Conservation (phyloP, 306 rosid genomes). For the Cucurbita pepo region DNA sequence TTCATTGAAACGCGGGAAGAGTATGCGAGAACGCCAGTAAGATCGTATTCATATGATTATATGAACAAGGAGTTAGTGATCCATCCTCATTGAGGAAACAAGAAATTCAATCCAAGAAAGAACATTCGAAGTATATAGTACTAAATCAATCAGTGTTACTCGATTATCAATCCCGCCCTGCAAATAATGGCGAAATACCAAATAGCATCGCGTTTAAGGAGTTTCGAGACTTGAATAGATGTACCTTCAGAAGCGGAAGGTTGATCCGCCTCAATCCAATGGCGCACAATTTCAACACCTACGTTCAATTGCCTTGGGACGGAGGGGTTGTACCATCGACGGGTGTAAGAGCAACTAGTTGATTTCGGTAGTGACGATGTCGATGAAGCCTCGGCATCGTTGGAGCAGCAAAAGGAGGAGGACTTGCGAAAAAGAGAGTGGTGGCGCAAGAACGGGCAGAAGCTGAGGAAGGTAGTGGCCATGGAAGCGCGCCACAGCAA, state of each 20-base stretch:
- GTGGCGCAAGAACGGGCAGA: not conserved
- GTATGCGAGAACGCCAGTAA: too few relatives aligned
- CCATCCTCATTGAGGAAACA: not conserved
- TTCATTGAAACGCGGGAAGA: too few relatives aligned
- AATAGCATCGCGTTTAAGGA: not conserved
- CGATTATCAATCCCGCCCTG: not conserved
- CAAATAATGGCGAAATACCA: not conserved
- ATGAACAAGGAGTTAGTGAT: not conserved
- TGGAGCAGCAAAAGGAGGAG: conserved; percentile 15
- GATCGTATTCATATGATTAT: too few relatives aligned
- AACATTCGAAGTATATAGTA: not conserved
- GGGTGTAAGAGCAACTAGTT: conserved; percentile 8
- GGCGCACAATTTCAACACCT: conserved; percentile 31
- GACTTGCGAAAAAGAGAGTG: conserved; percentile 6
- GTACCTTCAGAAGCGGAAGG: conserved; percentile 36
- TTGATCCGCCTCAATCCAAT: conserved; percentile 46
- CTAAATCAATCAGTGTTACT: too few relatives aligned
- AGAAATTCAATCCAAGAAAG: not conserved
- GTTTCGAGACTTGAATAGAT: not conserved
- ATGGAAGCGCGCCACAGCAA: conserved; percentile 2
- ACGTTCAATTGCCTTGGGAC: conserved; percentile 6
- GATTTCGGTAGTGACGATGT: conserved; percentile 14
- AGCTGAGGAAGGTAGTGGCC: not conserved
- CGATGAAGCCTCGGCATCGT: not conserved
- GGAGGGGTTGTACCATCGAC: conserved; percentile 27